Conservation (phyloP, 495 filamentous ascomycete genomes). For the Neurospora discreta region DNA sequence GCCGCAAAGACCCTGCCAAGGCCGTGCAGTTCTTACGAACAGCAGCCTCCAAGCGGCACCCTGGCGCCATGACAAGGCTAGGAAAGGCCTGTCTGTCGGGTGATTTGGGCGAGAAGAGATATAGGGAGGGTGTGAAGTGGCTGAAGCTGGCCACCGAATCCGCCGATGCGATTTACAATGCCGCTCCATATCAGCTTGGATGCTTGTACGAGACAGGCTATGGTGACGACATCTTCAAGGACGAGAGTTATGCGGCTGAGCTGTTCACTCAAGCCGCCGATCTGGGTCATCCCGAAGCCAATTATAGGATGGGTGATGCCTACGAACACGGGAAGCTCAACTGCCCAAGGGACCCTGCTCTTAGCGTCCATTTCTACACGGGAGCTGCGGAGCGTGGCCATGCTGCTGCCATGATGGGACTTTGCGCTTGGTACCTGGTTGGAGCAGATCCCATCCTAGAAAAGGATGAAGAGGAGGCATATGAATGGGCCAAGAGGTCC, state of each 20-base stretch:
- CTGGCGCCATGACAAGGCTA: constrained; percentile 85
- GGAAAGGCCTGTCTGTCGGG: constrained; percentile 81
- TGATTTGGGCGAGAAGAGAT: constrained; percentile 78
- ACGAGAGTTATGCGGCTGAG: constrained; percentile 84
- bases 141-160: constrained; percentile 84
- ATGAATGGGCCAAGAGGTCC: constrained; percentile 85
- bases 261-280: constrained; percentile 91
- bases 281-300: constrained; percentile 75
- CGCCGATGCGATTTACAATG: constrained; percentile 83
- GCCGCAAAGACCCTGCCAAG: constrained; percentile 73
- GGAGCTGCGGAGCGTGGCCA: constrained; percentile 76
- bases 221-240: constrained; percentile 84
- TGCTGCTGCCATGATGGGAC: constrained; percentile 91
- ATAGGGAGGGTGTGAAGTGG: constrained; percentile 92
- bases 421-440: constrained; percentile 98
- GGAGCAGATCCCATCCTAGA: constrained; percentile 87
- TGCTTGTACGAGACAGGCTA: constrained; percentile 79
- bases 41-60: constrained; percentile 85
- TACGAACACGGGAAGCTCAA: constrained; percentile 86
- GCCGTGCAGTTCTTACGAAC: constrained; percentile 89
- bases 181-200: constrained; percentile 84
- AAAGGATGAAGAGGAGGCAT: constrained; percentile 92
- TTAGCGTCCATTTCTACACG: constrained; percentile 97
- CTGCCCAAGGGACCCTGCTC: constrained; percentile 81
- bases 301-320: constrained; percentile 81